Conservation (phyloP, 257 asterid species). For the Eustoma russellianum region DNA sequence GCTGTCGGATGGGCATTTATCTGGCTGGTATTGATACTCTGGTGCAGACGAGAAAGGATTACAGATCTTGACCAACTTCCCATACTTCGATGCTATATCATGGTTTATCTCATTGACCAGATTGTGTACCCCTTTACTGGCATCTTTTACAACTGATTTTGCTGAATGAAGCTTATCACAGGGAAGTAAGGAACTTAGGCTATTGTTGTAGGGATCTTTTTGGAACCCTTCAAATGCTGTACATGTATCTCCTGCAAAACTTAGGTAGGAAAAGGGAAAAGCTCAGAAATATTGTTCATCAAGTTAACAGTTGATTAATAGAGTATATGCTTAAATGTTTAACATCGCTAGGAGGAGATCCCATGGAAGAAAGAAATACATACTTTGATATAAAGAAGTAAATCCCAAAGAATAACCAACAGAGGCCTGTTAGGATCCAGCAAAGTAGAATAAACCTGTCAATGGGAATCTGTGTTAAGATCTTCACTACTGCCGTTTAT, state of each 20-base stretch:
- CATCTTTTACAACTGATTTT: constrained; percentile 30
- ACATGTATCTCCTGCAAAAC: constrained; percentile 73
- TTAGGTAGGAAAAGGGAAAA: constrained; percentile 12
- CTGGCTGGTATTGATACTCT: constrained; percentile 40
- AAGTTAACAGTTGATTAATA: not conserved
- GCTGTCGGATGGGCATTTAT: constrained; percentile 38
- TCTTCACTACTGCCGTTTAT: too few relatives aligned
- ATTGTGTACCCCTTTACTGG: constrained; percentile 47
- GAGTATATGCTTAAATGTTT: not conserved
- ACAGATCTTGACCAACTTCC: constrained; percentile 61
- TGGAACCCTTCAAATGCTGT: constrained; percentile 63
- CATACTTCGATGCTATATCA: constrained; percentile 46
- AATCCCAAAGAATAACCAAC: constrained; percentile 68
- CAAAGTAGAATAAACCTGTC: constrained; percentile 49
- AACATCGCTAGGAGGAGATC: not conserved
- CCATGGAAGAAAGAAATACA: not conserved
- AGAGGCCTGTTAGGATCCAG: constrained; percentile 49
- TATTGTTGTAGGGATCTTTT: constrained; percentile 67
- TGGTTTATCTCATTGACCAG: constrained; percentile 53
- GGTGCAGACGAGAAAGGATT: constrained; percentile 88
- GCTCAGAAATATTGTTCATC: not conserved
- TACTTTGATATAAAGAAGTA: constrained; percentile 61
- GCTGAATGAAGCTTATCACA: constrained; percentile 67
- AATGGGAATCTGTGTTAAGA: not conserved
- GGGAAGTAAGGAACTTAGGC: constrained; percentile 74